Evolutionary conservation across 1,139 yeast species (phyloP), one percentile per base, ranked within the genome.

Genomic region (Kodamaea ohmeri): DNA sequence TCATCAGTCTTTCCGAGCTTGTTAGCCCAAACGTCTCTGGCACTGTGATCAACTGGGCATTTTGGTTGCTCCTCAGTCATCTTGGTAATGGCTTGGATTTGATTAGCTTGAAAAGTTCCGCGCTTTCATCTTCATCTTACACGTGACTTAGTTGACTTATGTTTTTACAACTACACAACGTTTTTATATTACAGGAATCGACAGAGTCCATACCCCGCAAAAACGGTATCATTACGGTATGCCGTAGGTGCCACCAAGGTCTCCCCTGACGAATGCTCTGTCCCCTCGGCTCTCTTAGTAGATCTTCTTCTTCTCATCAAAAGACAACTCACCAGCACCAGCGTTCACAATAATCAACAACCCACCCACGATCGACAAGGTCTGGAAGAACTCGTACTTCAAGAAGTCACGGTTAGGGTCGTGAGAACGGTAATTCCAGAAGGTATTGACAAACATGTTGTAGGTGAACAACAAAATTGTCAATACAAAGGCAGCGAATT

Each of bases 291-390:
- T 13, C 29, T 4, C 15, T 14, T 63, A 90, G 59, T 86, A 90
- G 46, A 87, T 84, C 71, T 92, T 92, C 72, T 92, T 90, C 84
- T 92, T 92, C 64, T 89, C 97, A 60, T 92, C 98, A 45, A 92
- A 70, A 25, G 96, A 86, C 50, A 90, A 73, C 53, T 87, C 94
- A 36, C 98, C 98, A 30, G 98, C 97, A 48, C 98, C 98, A 6
- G 96, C 88, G 64, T 86, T 88, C 48, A 88, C 96, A 48, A 94
- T 86, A 52, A 92, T 71, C 47, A 92, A 67, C 49, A 92, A 76
- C 2, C 97, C 98, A 39, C 98, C 98, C 42, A 92, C 92, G 60
- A 92, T 92, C 43, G 95, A 84, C 56, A 92, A 73, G 32, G 96
- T 88, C 67, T 92, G 98, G 75, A 87, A 92, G 61, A 87, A 88